Evolutionary conservation across 2,329 filamentous ascomycete species (phyloP).

Genomic region (Aspergillus versicolor): DNA sequence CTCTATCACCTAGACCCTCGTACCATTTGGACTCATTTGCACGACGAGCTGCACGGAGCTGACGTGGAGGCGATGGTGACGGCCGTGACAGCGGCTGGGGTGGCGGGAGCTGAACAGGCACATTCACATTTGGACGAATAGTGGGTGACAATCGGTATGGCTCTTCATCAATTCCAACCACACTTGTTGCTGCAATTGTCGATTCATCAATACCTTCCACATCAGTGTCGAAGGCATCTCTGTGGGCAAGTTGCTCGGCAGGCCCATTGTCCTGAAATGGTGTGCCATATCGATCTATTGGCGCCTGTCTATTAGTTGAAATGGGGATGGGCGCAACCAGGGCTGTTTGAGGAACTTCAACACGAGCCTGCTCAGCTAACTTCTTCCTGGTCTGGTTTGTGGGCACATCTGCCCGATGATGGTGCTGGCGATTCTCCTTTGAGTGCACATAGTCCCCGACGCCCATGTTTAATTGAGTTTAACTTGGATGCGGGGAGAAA

Average conservation of each 20-base stretch:
- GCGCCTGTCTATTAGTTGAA: conserved; percentile 16
- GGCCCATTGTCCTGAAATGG: conserved; percentile 18
- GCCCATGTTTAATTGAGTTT: conserved; percentile 31
- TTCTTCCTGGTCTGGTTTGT: conserved; percentile 30
- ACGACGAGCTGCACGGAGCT: conserved; percentile 27
- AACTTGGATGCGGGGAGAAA: not conserved
- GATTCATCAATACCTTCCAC: conserved; percentile 46
- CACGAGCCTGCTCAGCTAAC: conserved; percentile 35
- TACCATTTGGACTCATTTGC: conserved; percentile 31
- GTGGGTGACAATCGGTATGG: conserved; percentile 24
- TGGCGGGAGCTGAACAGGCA: conserved; percentile 2
- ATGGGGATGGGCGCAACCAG: conserved; percentile 21
- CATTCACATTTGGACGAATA: conserved; percentile 16
- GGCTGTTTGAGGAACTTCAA: conserved; percentile 32
- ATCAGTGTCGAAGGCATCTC: conserved; percentile 44
- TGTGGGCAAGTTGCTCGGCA: conserved; percentile 19
- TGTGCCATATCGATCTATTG: conserved; percentile 19
- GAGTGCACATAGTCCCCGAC: conserved; percentile 45
- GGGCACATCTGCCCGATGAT: conserved; percentile 23
- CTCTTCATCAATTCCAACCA: conserved; percentile 35
- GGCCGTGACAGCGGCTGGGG: conserved; percentile 8
- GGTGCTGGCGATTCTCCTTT: conserved; percentile 34
- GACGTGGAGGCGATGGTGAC: conserved; percentile 14
- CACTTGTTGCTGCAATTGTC: conserved; percentile 40
- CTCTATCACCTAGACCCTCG: conserved; percentile 34